A percentile compares a stretch with the other conserved stretches of the same genome.
These are phyloP conservation scores for Allantophomopsis lycopodina DNA, from an alignment of 2,329 filamentous ascomycete genomes.

Conservation along the genomic window DNA sequence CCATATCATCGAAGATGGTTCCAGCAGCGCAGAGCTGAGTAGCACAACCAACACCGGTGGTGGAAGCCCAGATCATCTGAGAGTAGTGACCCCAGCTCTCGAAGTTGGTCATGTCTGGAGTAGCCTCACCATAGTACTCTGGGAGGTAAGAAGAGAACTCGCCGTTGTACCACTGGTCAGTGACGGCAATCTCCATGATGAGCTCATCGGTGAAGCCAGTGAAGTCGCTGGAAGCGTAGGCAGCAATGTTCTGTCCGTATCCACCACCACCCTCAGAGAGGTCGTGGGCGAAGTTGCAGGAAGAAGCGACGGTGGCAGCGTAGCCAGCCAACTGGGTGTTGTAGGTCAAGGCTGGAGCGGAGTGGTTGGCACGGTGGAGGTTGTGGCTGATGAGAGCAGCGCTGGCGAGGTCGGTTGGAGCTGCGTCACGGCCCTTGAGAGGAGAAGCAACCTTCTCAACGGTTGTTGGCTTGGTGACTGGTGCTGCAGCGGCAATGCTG, in stretches of 20 bases:
- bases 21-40: constrained; percentile 37
- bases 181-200: constrained; percentile 55
- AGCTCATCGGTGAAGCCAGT: constrained; percentile 30
- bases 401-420: constrained; percentile 15
- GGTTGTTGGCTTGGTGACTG: no score
- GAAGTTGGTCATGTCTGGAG: constrained; percentile 49
- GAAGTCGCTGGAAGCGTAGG: constrained; percentile 20
- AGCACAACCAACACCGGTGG: constrained; percentile 50
- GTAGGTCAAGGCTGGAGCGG: constrained; percentile 50
- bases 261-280: constrained; percentile 43
- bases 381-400: constrained; percentile 64
- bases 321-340: constrained; percentile 43
- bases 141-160: constrained; percentile 46
- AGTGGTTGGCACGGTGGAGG: constrained; percentile 70
- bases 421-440: background rate
- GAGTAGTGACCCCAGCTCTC: constrained; percentile 61
- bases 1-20: constrained; percentile 27
- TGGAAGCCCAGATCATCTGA: constrained; percentile 58
- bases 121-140: constrained; percentile 41
- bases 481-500: no score
- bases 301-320: constrained; percentile 46
- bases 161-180: constrained; percentile 79
- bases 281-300: constrained; percentile 55
- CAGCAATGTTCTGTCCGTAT: constrained; percentile 90
- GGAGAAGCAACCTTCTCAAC: no score